phyloP scores from a whole-genome alignment of 129 eudicot species.

The Centella asiatica region DNA sequence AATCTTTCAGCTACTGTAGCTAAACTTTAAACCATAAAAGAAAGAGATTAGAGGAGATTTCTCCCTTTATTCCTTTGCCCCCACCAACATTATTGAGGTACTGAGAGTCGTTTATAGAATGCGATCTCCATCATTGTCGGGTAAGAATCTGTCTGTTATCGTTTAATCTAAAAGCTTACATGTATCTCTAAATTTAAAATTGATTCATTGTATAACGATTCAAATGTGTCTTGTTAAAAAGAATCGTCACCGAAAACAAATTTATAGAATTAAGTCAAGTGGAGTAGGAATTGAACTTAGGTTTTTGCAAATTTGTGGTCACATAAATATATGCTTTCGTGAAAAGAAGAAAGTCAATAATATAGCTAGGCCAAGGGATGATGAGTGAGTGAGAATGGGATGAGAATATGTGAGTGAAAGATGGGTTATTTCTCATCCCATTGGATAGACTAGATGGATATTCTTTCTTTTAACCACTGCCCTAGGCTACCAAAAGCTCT shows the following conservation, averaged over 20 bases:
- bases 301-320: background rate
- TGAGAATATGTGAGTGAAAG: background rate
- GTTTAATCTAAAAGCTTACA: no score
- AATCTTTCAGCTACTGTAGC: background rate
- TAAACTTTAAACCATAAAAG: background rate
- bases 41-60: background rate
- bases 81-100: background rate
- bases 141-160: background rate
- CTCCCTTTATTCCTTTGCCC: constrained; percentile 5
- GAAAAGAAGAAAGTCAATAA: background rate
- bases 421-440: no score
- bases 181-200: background rate
- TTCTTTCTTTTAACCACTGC: no score
- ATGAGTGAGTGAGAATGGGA: background rate
- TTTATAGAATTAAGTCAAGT: no score
- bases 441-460: no score
- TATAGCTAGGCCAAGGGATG: constrained; percentile 1
- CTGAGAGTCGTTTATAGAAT: background rate
- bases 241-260: no score
- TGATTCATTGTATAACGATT: background rate
- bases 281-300: no score
- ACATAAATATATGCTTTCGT: background rate
- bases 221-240: no score
- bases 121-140: background rate
- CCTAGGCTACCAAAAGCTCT: no score